A percentile compares a stretch with the other conserved stretches of the same genome.
phyloP scores from a whole-genome alignment of 805 yeast species.

The Sugiyamaella floridensis region DNA sequence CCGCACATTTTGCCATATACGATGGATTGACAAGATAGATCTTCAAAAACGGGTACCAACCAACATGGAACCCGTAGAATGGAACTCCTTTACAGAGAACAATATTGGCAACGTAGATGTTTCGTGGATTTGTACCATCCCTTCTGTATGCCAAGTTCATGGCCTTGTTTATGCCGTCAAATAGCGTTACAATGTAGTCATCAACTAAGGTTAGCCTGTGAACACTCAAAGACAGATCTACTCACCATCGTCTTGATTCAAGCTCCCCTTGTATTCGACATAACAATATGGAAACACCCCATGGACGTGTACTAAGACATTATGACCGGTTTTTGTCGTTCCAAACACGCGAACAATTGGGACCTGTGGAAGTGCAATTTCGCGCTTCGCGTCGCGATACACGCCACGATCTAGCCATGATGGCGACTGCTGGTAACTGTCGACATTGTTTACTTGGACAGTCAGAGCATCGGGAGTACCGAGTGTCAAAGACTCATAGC shows the following conservation, averaged over 20 bases:
- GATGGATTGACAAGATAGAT: slow-evolving; percentile 60
- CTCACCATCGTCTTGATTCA: slow-evolving; percentile 14
- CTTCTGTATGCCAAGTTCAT: slow-evolving; percentile 24
- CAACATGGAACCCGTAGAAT: slow-evolving; percentile 75
- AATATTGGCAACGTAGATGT: slow-evolving; percentile 28
- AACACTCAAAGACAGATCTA: not conserved
- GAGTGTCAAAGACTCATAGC: not conserved
- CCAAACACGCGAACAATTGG: slow-evolving; percentile 82
- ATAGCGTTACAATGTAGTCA: slow-evolving; percentile 15
- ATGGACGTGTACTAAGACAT: slow-evolving; percentile 66
- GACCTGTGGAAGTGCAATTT: slow-evolving; percentile 34
- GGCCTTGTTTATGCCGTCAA: slow-evolving; percentile 22
- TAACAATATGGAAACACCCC: slow-evolving; percentile 78
- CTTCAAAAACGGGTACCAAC: slow-evolving; percentile 59
- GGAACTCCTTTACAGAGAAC: slow-evolving; percentile 64
- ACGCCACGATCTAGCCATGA: slow-evolving; percentile 6
- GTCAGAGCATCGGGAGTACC: not conserved
- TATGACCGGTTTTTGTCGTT: slow-evolving; percentile 51
- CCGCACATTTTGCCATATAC: slow-evolving; percentile 48
- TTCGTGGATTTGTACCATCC: slow-evolving; percentile 10
- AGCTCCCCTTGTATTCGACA: slow-evolving; percentile 48
- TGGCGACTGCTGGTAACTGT: slow-evolving; percentile 24
- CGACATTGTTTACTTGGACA: slow-evolving; percentile 27
- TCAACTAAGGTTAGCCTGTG: slow-evolving; percentile 11
- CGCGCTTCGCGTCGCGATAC: not conserved